Percentiles rank a stretch among this genome's conserved stretches.
Evolutionary conservation across 2,329 filamentous ascomycete species (phyloP).

Genomic region (Penicillium crustosum): DNA sequence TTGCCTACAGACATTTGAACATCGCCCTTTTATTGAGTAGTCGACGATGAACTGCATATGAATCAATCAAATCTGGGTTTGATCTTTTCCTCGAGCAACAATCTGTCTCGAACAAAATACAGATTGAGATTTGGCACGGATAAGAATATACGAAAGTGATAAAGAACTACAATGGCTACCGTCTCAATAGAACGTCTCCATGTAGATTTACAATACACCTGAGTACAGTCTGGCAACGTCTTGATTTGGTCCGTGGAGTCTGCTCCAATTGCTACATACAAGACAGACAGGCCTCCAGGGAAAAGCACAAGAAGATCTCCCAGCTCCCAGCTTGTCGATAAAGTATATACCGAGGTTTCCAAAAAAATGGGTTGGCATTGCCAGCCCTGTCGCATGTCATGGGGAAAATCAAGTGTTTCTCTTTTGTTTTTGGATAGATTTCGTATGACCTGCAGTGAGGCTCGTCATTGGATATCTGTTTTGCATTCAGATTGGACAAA

Average conservation of each 20-base stretch:
- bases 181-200: neutral
- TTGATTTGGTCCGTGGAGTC: constrained; percentile 12
- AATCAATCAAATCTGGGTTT: neutral
- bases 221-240: constrained; percentile 12
- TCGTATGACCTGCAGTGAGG: constrained; percentile 16
- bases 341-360: constrained; percentile 11
- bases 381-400: constrained; percentile 6
- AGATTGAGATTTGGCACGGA: neutral
- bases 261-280: constrained; percentile 16
- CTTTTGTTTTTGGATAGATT: constrained; percentile 17
- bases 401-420: constrained; percentile 12
- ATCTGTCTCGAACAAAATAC: neutral
- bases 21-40: neutral
- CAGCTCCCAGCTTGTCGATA: constrained; percentile 5
- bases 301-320: constrained; percentile 5
- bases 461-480: constrained; percentile 29
- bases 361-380: constrained; percentile 6
- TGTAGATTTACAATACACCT: neutral
- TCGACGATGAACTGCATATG: neutral
- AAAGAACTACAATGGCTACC: neutral
- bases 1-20: neutral
- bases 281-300: constrained; percentile 6
- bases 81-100: neutral
- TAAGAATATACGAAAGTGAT: neutral
- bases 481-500: constrained; percentile 17